phyloP scores from a whole-genome alignment of 305 asterid genomes.

The Fraxinus paxiana region DNA sequence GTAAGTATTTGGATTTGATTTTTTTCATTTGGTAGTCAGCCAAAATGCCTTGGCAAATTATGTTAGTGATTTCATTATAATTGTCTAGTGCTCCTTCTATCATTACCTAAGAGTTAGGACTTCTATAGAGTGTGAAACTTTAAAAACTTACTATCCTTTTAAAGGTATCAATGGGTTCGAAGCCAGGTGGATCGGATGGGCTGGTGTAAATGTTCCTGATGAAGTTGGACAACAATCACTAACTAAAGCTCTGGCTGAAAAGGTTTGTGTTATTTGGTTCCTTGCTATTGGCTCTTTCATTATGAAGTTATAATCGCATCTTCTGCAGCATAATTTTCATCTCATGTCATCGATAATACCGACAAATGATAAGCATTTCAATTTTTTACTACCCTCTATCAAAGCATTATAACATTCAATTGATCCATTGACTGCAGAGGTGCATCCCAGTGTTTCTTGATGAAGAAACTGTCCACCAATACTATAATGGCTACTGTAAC shows the following conservation, averaged over 20 bases:
- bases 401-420: neutral
- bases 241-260: constrained; percentile 73
- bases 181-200: constrained; percentile 94
- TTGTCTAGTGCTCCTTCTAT: constrained; percentile 5
- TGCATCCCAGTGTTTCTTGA: constrained; percentile 90
- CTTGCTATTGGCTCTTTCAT: neutral
- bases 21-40: neutral
- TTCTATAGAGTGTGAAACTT: constrained; percentile 7
- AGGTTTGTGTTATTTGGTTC: constrained; percentile 37
- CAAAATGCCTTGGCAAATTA: neutral
- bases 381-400: neutral
- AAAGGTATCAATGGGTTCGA: constrained; percentile 75
- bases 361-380: neutral
- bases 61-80: neutral
- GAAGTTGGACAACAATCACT: constrained; percentile 72
- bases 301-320: neutral
- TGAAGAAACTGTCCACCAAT: constrained; percentile 73
- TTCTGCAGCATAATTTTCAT: neutral
- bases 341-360: neutral
- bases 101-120: neutral
- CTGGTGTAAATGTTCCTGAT: constrained; percentile 90
- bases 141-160: constrained; percentile 14
- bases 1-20: constrained; percentile 35
- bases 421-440: constrained; percentile 43
- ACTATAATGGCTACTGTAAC: constrained; percentile 83